Conservation (phyloP, 2,329 filamentous ascomycete genomes). For the Lachnellula cervina region DNA sequence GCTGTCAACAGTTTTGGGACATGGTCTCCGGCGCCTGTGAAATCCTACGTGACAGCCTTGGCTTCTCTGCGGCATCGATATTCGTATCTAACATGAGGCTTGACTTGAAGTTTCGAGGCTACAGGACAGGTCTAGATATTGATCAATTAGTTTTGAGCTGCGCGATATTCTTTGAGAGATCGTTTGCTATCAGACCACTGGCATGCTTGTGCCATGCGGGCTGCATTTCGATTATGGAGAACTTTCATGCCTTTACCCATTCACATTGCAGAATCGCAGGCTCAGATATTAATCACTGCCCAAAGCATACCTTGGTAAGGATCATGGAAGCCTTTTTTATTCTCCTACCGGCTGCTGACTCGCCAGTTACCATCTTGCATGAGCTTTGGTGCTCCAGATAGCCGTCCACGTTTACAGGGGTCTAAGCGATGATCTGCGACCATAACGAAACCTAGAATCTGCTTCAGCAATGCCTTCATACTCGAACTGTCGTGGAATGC, state of each 20-base stretch:
- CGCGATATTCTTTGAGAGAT: not conserved
- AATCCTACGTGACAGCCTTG: not conserved
- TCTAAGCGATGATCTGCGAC: constrained; percentile 30
- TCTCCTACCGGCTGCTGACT: constrained; percentile 8
- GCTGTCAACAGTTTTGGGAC: not conserved
- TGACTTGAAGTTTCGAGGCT: not conserved
- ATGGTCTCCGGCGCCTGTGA: not conserved
- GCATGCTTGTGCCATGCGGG: constrained; percentile 4
- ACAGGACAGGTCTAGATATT: too few species aligned
- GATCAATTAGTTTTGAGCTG: not conserved
- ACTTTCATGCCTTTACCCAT: constrained; percentile 11
- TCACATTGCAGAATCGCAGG: constrained; percentile 1
- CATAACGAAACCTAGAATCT: constrained; percentile 27
- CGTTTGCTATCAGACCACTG: not conserved
- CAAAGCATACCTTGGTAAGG: not conserved
- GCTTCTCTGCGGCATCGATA: not conserved
- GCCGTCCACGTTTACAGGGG: constrained; percentile 8
- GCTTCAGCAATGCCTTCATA: constrained; percentile 25
- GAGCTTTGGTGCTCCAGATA: constrained; percentile 9
- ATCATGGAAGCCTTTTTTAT: constrained; percentile 15
- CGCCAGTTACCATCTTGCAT: constrained; percentile 14
- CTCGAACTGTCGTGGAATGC: constrained; percentile 17
- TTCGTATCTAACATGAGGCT: not conserved
- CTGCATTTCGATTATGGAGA: constrained; percentile 1
- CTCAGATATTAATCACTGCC: not conserved